Evolutionary conservation across 148 eudicot species (phyloP).

Genomic region (Chenopodium formosanum): DNA sequence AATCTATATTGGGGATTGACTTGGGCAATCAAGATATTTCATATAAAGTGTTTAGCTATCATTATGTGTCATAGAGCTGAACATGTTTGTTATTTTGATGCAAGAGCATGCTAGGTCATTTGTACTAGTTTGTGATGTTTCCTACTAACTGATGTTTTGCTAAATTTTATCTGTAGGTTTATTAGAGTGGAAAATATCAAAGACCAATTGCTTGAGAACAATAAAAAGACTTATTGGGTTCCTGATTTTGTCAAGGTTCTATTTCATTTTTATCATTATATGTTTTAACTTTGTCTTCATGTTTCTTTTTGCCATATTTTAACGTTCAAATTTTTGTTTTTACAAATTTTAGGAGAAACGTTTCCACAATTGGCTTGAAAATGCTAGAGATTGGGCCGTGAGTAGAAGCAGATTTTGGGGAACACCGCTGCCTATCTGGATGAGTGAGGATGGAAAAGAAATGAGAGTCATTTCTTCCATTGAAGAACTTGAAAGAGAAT

Average conservation of each 20-base stretch:
- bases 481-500: constrained; percentile 70
- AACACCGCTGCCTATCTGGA: constrained; percentile 95
- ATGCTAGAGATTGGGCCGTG: constrained; percentile 99
- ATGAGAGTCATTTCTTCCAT: constrained; percentile 67
- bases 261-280: background rate
- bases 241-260: constrained; percentile 94
- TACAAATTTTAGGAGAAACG: constrained; percentile 65
- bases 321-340: background rate
- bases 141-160: background rate
- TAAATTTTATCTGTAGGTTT: constrained; percentile 47
- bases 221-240: constrained; percentile 89
- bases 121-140: background rate
- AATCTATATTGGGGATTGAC: background rate
- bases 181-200: constrained; percentile 88
- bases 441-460: constrained; percentile 84
- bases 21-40: background rate
- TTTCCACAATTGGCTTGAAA: constrained; percentile 98
- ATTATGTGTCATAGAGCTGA: background rate
- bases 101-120: background rate
- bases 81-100: constrained; percentile 1
- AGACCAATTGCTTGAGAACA: constrained; percentile 85
- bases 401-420: constrained; percentile 99
- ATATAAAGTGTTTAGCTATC: background rate
- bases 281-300: background rate
- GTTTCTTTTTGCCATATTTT: background rate